Evolutionary conservation across 176 grass and related monocot species (phyloP).

Genomic region (Eleusine coracana): DNA sequence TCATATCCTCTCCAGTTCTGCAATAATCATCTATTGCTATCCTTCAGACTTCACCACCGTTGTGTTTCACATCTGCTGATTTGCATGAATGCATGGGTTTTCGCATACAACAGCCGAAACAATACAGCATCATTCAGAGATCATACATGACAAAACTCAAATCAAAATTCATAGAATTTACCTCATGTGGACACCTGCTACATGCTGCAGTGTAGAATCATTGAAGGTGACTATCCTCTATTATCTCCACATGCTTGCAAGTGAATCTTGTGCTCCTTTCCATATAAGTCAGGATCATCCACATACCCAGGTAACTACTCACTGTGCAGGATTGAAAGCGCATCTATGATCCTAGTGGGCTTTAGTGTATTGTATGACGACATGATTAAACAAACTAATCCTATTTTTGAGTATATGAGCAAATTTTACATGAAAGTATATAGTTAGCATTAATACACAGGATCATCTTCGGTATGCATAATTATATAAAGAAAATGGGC

Average conservation of each 20-base stretch:
- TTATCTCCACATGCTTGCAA: background rate
- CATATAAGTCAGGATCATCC: background rate
- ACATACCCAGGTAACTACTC: background rate
- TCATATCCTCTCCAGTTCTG: background rate
- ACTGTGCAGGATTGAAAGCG: background rate
- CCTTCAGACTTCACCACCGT: background rate
- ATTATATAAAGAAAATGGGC: too few relatives aligned
- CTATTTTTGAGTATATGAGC: too few relatives aligned
- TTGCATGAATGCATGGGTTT: background rate
- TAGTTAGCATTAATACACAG: too few relatives aligned
- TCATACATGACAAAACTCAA: background rate
- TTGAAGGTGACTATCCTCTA: background rate
- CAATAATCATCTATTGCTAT: background rate
- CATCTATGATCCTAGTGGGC: too few relatives aligned
- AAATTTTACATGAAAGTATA: too few relatives aligned
- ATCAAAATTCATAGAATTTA: background rate
- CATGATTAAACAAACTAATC: too few relatives aligned
- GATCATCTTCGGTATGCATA: too few relatives aligned
- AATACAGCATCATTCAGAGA: background rate
- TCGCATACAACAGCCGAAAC: background rate
- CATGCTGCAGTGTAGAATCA: background rate
- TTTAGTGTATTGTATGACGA: too few relatives aligned
- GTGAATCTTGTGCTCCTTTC: background rate
- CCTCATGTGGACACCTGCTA: background rate
- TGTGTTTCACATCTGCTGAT: background rate